Base-by-base conservation (phyloP, 495 filamentous ascomycete genomes). In the Letharia columbiana region DNA sequence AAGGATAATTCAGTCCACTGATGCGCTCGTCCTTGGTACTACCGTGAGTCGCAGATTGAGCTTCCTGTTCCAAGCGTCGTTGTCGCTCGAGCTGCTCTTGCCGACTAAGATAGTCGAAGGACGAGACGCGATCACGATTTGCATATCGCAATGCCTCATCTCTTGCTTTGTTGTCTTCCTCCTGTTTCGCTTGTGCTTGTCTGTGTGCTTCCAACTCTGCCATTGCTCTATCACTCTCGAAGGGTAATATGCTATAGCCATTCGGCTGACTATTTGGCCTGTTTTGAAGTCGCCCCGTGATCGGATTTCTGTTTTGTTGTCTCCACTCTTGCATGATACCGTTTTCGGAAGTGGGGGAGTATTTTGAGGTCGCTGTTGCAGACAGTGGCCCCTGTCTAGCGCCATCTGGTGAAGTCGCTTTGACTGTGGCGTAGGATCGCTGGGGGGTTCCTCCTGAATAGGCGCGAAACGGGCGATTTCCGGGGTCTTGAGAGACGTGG, bases 361-460 rank as follows among this genome's bases (percentile, higher is more conserved):
- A 58, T 39, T 66, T 66, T 18, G 66, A 63, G 2, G 60, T 4
- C 23, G 59, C 12, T 40, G 42, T 61, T 17, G 59, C 68, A 28
- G 77, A 76, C 37, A 76, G 68, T 62, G 78, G 52, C 23, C 71
- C 73, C 41, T 76, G 76, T 64, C 75, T 76, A 23, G 72, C 63
- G 40, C 71, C 72, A n/a, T 79, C 77, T 2, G 71, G 66, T 0
- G 72, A 64, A 45, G 56, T 49, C 17, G 57, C 44, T 64, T 57
- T 62, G 12, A 61, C 45, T 33, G 50, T 50, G 18, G 62, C 18
- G 50, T 62, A 69, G 9, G 76, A 47, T 4, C 73, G 50, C 56
- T 72, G 71, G 4, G 77, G 70, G 20, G 76, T 71, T 13, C 77
- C 77, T 6, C 77, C 77, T 0, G 81, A 83, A 40, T 75, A 75